Conservation (phyloP, 78 protist species). For the Emiliania huxleyi region DNA sequence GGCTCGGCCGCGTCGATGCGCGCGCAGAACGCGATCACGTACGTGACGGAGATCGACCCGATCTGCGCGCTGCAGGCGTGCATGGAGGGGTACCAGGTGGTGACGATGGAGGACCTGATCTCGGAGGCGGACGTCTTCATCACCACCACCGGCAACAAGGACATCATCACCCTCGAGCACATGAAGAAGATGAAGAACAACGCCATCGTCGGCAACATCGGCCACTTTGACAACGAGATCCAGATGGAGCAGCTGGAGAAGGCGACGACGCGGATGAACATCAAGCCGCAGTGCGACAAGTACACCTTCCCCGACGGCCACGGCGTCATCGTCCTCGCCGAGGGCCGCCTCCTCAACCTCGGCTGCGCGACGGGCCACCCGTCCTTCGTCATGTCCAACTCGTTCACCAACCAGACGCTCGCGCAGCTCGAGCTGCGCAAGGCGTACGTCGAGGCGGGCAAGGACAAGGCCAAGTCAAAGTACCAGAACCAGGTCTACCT, state of each 20-base stretch:
- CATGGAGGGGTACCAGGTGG: constrained; percentile 96
- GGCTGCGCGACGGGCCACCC: constrained; percentile 99
- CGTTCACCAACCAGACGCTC: no score
- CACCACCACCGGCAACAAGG: constrained; percentile 97
- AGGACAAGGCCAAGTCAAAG: no score
- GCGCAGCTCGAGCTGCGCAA: no score
- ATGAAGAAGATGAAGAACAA: constrained; percentile 93
- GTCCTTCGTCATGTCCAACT: no score
- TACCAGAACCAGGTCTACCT: constrained; percentile 86
- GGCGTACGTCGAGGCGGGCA: no score
- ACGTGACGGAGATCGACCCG: constrained; percentile 98
- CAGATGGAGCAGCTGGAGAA: constrained; percentile 81
- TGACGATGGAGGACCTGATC: constrained; percentile 84
- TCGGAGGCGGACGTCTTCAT: constrained; percentile 86
- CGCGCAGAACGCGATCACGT: constrained; percentile 87
- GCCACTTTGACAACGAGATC: no score
- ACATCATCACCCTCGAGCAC: constrained; percentile 88
- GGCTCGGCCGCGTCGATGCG: constrained; percentile 93
- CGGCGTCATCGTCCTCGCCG: no score
- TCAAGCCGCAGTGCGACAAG: no score
- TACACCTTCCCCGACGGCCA: no score
- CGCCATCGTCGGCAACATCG: constrained; percentile 97
- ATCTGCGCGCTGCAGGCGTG: constrained; percentile 99
- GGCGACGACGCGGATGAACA: constrained; percentile 53
- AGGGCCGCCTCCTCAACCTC: no score